phyloP scores from a whole-genome alignment of 306 rosid genomes.

The Carpinus viminea region DNA sequence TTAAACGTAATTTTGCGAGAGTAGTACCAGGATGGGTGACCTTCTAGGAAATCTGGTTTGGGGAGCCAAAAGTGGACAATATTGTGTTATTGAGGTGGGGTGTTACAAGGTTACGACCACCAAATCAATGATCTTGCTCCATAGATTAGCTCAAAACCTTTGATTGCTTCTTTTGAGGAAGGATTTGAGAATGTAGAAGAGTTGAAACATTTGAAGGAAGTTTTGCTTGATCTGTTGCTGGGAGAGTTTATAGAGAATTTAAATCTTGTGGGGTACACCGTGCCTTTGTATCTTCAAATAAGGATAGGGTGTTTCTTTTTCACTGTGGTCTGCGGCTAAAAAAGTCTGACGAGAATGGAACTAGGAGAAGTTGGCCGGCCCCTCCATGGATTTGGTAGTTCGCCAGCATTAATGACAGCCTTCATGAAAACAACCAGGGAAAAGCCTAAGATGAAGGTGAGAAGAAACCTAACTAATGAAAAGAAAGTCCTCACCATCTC shows the following conservation, averaged over 20 bases:
- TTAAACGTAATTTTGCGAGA: too few species aligned
- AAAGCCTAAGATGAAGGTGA: slow-evolving; percentile 84
- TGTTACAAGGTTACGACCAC: slow-evolving; percentile 37
- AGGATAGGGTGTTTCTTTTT: slow-evolving; percentile 58
- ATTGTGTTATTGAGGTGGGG: too few species aligned
- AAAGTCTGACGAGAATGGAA: slow-evolving; percentile 87
- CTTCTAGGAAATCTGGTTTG: too few species aligned
- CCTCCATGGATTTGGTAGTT: slow-evolving; percentile 84
- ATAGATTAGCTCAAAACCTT: slow-evolving; percentile 75
- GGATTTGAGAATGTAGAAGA: slow-evolving; percentile 73
- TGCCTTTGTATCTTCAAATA: slow-evolving; percentile 69
- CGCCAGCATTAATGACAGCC: slow-evolving; percentile 70
- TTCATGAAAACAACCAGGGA: slow-evolving; percentile 69
- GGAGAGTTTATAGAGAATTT: slow-evolving; percentile 88
- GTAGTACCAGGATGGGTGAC: too few species aligned
- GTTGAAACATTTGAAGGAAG: slow-evolving; percentile 87
- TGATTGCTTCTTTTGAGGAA: slow-evolving; percentile 76
- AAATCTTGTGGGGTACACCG: slow-evolving; percentile 85
- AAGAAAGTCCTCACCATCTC: too few species aligned
- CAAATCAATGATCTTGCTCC: slow-evolving; percentile 91
- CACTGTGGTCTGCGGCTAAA: slow-evolving; percentile 87
- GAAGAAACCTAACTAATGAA: too few species aligned
- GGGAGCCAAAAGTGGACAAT: too few species aligned
- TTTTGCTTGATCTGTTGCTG: slow-evolving; percentile 71
- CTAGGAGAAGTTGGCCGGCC: slow-evolving; percentile 94